These are phyloP conservation scores for Macrotyloma uniflorum DNA, from an alignment of 306 rosid species.

Conservation along the genomic window DNA sequence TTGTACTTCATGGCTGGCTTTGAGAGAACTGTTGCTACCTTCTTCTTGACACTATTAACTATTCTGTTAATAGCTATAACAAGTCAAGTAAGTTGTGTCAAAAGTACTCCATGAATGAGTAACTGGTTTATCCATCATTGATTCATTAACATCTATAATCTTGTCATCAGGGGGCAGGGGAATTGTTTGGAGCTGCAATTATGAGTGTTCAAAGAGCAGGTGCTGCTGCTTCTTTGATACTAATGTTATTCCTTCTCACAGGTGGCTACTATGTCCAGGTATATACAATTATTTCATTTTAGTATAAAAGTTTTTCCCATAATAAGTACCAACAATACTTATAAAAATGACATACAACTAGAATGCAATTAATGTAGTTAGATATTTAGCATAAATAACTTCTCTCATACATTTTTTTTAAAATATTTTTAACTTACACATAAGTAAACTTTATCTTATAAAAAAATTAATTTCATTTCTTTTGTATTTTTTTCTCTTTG, in stretches of 20 bases:
- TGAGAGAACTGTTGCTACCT: constrained; percentile 68
- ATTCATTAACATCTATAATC: background rate
- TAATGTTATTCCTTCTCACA: constrained; percentile 90
- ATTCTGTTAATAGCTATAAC: constrained; percentile 79
- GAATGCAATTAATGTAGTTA: background rate
- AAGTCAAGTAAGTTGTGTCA: constrained; percentile 71
- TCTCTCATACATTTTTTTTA: too few relatives aligned
- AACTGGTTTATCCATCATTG: background rate
- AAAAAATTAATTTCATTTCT: too few relatives aligned
- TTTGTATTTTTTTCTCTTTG: too few relatives aligned
- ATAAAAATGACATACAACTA: background rate
- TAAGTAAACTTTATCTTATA: too few relatives aligned
- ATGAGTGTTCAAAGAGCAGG: constrained; percentile 87
- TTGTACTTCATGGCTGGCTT: constrained; percentile 96
- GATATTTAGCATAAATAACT: background rate
- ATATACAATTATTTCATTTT: background rate
- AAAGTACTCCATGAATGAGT: background rate
- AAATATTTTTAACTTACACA: too few relatives aligned
- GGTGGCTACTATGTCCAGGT: constrained; percentile 99
- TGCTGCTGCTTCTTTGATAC: constrained; percentile 75
- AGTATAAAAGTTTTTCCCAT: background rate
- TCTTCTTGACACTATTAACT: constrained; percentile 69
- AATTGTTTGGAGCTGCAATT: constrained; percentile 86
- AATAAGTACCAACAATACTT: background rate
- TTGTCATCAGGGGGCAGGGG: constrained; percentile 82